phyloP scores from a whole-genome alignment of 805 yeast genomes.

The Candida argentea region DNA sequence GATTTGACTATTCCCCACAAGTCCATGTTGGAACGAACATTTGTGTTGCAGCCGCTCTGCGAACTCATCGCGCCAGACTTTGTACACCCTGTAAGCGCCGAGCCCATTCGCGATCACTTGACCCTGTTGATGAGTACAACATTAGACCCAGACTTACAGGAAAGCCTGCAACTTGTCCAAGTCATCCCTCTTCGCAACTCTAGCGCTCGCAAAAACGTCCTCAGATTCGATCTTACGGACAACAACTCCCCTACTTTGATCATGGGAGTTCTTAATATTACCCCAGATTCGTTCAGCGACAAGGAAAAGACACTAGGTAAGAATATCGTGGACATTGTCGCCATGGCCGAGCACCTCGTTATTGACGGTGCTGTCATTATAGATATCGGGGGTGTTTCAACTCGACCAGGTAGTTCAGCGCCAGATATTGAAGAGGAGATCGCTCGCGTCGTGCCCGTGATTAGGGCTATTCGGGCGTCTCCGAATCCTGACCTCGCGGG shows the following conservation, averaged over 20 bases:
- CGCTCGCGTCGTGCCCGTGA: conserved; percentile 57
- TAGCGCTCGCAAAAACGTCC: conserved; percentile 6
- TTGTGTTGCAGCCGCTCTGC: conserved; percentile 82
- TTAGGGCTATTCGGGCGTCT: conserved; percentile 47
- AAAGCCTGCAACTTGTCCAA: conserved; percentile 39
- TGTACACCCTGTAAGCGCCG: conserved; percentile 80
- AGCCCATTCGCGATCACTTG: conserved; percentile 63
- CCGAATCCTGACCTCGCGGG: conserved; percentile 23
- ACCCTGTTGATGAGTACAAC: conserved; percentile 30
- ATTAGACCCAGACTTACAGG: conserved; percentile 36
- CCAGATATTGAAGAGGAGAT: conserved; percentile 60
- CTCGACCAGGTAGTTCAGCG: conserved; percentile 72
- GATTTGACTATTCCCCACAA: conserved; percentile 76
- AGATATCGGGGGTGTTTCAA: conserved; percentile 92
- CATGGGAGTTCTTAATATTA: conserved; percentile 84
- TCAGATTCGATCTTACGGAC: conserved; percentile 35
- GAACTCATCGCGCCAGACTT: conserved; percentile 62
- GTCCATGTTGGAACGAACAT: conserved; percentile 79
- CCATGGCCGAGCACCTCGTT: conserved; percentile 39
- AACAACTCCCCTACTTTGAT: conserved; percentile 45
- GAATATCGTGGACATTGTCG: conserved; percentile 30
- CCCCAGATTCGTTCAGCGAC: conserved; percentile 95
- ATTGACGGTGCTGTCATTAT: conserved; percentile 60
- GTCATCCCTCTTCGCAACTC: conserved; percentile 36
- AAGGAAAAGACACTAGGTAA: conserved; percentile 45